Evolutionary conservation across 768 basidiomycete species (phyloP).

Genomic region (Pleurotus djamor): DNA sequence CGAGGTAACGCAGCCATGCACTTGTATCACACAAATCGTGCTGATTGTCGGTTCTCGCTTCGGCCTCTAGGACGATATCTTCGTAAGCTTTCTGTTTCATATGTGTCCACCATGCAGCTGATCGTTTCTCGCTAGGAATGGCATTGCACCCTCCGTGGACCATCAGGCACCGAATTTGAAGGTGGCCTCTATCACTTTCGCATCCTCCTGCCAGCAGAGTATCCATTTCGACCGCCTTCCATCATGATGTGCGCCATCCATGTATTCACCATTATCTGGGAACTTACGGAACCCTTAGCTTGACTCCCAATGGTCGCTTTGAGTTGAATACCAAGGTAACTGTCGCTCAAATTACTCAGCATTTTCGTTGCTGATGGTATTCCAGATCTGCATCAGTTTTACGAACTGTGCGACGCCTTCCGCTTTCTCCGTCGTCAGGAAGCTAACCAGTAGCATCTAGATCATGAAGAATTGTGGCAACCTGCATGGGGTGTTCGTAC

Average conservation of each 20-base stretch:
- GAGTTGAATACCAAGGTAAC: slow-evolving; percentile 92
- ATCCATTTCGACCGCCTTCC: slow-evolving; percentile 95
- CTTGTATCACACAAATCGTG: neutral
- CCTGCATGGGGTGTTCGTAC: slow-evolving; percentile 98
- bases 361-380: neutral
- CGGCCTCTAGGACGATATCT: slow-evolving; percentile 73
- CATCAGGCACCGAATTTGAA: slow-evolving; percentile 86
- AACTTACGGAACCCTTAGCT: slow-evolving; percentile 14
- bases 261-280: neutral
- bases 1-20: slow-evolving; percentile 45
- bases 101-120: slow-evolving; percentile 13
- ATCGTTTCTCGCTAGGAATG: slow-evolving; percentile 53
- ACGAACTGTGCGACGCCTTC: slow-evolving; percentile 66
- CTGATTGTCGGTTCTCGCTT: slow-evolving; percentile 5
- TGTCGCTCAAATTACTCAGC: neutral
- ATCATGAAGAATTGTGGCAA: slow-evolving; percentile 97
- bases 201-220: slow-evolving; percentile 87
- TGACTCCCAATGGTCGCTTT: slow-evolving; percentile 96
- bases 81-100: slow-evolving; percentile 48
- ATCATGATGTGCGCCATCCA: slow-evolving; percentile 61
- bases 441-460: slow-evolving; percentile 29
- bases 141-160: slow-evolving; percentile 96
- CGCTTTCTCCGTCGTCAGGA: slow-evolving; percentile 2
- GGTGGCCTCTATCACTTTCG: slow-evolving; percentile 97
- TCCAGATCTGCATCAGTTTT: slow-evolving; percentile 89